A percentile compares a stretch with the other conserved stretches of the same genome.
These are phyloP conservation scores for Alternaria brassicae DNA, from an alignment of 2,329 filamentous ascomycete genomes.

Conservation along the genomic window DNA sequence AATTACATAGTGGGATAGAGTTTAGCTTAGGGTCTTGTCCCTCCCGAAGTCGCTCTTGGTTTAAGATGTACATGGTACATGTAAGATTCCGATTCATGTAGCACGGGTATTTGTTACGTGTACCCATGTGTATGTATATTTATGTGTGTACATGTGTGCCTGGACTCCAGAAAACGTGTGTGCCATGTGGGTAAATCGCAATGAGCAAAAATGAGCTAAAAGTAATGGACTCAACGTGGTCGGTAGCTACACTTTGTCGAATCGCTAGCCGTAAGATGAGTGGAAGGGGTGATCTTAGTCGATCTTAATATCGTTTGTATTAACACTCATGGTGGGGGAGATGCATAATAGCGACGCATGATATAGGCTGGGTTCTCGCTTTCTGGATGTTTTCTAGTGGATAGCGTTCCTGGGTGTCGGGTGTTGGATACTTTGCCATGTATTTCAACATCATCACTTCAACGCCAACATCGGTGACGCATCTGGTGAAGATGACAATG, in stretches of 20 bases:
- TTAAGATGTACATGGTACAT: background rate
- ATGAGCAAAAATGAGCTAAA: background rate
- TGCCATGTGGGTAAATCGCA: background rate
- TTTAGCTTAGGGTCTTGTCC: background rate
- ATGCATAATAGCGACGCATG: background rate
- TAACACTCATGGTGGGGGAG: background rate
- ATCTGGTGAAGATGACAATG: background rate
- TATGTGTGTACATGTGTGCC: background rate
- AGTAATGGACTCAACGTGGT: background rate
- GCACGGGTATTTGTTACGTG: background rate
- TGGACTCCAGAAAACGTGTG: background rate
- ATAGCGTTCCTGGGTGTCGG: background rate
- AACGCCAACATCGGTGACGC: background rate
- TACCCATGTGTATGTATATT: background rate
- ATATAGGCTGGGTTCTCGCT: background rate
- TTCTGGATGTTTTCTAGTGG: background rate
- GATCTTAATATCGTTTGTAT: background rate
- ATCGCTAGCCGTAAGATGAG: background rate
- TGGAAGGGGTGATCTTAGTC: background rate
- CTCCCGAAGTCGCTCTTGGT: background rate
- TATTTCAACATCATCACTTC: background rate
- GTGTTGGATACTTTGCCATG: background rate
- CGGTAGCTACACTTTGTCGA: background rate
- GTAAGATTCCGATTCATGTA: background rate
- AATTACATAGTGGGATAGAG: background rate